These are phyloP conservation scores for Cylindrodendrum hubeiense DNA, from an alignment of 2,329 filamentous ascomycete species.

Conservation along the genomic window DNA sequence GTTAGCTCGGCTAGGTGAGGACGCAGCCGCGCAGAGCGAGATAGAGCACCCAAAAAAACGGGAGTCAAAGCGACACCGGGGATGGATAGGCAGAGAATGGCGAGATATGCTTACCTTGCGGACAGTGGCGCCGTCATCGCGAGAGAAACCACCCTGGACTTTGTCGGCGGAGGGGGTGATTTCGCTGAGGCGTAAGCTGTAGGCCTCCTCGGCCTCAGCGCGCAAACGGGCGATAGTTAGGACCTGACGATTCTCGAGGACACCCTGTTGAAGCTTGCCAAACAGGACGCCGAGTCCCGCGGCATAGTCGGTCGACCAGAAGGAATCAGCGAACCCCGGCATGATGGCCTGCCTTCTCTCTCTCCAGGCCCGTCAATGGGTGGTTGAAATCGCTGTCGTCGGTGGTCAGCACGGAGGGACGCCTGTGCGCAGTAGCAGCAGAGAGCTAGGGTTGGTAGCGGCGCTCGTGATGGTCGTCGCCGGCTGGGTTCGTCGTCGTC, in stretches of 20 bases:
- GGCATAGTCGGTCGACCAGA: conserved; percentile 98
- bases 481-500: conserved; percentile 15
- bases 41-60: background rate
- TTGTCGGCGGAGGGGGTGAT: conserved; percentile 88
- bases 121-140: conserved; percentile 95
- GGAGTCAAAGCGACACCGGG: background rate
- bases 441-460: conserved; percentile 24
- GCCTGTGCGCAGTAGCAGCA: conserved; percentile 24
- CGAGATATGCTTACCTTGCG: conserved; percentile 76
- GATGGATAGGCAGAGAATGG: background rate
- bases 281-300: conserved; percentile 95
- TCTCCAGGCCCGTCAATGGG: conserved; percentile 39
- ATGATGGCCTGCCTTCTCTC: conserved; percentile 63
- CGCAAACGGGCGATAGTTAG: conserved; percentile 92
- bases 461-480: conserved; percentile 24
- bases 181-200: conserved; percentile 83
- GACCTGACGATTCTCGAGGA: conserved; percentile 94
- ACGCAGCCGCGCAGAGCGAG: conserved; percentile 7
- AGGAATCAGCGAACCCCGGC: conserved; percentile 93
- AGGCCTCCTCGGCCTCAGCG: conserved; percentile 93
- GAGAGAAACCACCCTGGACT: conserved; percentile 84
- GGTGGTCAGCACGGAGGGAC: conserved; percentile 19
- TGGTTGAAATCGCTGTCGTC: conserved; percentile 20
- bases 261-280: conserved; percentile 95
- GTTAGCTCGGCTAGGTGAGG: conserved; percentile 20